phyloP scores from a whole-genome alignment of 306 rosid genomes.

The Ormosia semicastrata region DNA sequence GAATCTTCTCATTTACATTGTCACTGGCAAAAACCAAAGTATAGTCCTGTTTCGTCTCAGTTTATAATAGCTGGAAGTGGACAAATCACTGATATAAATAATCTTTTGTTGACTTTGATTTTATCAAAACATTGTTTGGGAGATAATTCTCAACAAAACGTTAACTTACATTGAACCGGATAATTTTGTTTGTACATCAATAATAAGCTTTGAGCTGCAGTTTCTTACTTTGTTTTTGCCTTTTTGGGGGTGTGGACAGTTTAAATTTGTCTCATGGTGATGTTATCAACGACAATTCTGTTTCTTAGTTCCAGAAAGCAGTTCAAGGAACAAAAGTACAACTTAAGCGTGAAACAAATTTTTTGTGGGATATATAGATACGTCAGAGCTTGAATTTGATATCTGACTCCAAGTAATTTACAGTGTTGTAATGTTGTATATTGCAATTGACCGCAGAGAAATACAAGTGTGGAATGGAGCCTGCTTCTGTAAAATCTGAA shows the following conservation, averaged over 20 bases:
- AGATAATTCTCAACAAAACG: not conserved
- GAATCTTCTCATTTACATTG: not conserved
- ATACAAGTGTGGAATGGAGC: conserved; percentile 43
- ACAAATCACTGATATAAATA: not conserved
- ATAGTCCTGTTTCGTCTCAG: not conserved
- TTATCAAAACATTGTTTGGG: not conserved
- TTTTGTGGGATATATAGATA: conserved; percentile 8
- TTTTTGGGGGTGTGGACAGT: conserved; percentile 19
- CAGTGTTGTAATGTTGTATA: conserved; percentile 23
- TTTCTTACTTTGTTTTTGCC: not conserved
- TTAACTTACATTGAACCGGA: not conserved
- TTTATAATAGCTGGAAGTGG: not conserved
- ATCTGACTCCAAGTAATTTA: conserved; percentile 12
- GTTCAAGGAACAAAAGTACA: conserved; percentile 26
- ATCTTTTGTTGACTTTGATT: conserved; percentile 14
- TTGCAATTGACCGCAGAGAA: not conserved
- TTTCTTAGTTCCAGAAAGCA: conserved; percentile 13
- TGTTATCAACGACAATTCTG: conserved; percentile 47
- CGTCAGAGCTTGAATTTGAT: not conserved
- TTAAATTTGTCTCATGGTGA: conserved; percentile 35
- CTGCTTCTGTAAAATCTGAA: conserved; percentile 43
- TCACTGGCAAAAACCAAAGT: not conserved
- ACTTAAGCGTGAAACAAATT: conserved; percentile 33
- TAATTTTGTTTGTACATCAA: conserved; percentile 13
- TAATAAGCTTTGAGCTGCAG: not conserved